Percentiles rank a stretch among this genome's conserved stretches.
These are phyloP conservation scores for Clavaria fumosa DNA, from an alignment of 768 basidiomycete genomes.

Conservation along the genomic window DNA sequence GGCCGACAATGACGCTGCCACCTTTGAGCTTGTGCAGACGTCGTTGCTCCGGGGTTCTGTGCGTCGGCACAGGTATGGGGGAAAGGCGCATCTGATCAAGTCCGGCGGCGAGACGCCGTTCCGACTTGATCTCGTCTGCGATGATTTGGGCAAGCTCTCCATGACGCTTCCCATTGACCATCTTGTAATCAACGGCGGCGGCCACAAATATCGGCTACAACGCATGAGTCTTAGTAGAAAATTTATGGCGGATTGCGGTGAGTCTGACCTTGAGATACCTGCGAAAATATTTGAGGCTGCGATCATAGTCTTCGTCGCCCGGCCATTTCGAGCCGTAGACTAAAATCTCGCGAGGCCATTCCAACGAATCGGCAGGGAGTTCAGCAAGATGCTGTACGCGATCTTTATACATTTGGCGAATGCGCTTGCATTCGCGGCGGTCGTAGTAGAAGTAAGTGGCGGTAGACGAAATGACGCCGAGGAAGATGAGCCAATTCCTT, in stretches of 20 bases:
- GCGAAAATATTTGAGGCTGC: slow-evolving; percentile 77
- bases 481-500: slow-evolving; percentile 90
- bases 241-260: slow-evolving; percentile 1
- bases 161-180: slow-evolving; percentile 64
- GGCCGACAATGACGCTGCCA: slow-evolving; percentile 73
- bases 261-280: slow-evolving; percentile 87
- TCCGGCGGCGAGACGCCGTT: slow-evolving; percentile 52
- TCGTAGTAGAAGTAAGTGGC: slow-evolving; percentile 76
- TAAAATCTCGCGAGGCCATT: slow-evolving; percentile 59
- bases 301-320: slow-evolving; percentile 84
- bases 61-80: slow-evolving; percentile 34
- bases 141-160: slow-evolving; percentile 75
- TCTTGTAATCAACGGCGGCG: slow-evolving; percentile 84
- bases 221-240: slow-evolving; percentile 8
- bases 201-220: slow-evolving; percentile 83
- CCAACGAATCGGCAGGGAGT: slow-evolving; percentile 45
- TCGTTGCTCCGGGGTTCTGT: slow-evolving; percentile 34
- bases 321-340: slow-evolving; percentile 90
- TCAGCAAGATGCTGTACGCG: slow-evolving; percentile 68
- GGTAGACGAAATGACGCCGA: slow-evolving; percentile 55
- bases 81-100: slow-evolving; percentile 35
- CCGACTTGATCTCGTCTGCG: slow-evolving; percentile 52
- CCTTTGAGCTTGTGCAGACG: slow-evolving; percentile 56
- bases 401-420: slow-evolving; percentile 65
- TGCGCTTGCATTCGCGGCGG: slow-evolving; percentile 60